phyloP scores from a whole-genome alignment of 768 basidiomycete genomes.

The Russula virescens region DNA sequence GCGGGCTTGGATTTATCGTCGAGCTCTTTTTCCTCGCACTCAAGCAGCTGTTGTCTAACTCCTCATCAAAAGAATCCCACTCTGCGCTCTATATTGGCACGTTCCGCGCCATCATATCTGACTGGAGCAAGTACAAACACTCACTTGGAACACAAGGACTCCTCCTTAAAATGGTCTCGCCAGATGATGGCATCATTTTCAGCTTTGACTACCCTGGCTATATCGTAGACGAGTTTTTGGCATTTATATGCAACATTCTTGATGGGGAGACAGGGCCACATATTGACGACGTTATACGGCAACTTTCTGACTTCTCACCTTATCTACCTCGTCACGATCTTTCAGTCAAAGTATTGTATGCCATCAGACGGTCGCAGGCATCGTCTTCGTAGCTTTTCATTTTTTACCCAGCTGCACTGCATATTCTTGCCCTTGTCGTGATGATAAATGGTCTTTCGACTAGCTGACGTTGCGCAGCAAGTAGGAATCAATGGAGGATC shows the following conservation, averaged over 20 bases:
- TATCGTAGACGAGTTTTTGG: not conserved
- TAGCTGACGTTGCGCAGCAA: no score
- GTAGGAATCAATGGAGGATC: no score
- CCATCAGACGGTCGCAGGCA: no score
- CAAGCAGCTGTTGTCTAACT: not conserved
- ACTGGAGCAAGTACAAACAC: not conserved
- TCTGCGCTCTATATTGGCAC: not conserved
- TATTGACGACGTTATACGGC: not conserved
- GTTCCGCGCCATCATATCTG: not conserved
- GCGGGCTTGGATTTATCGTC: not conserved
- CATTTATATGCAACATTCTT: not conserved
- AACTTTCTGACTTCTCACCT: not conserved
- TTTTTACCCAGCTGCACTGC: no score
- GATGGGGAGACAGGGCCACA: not conserved
- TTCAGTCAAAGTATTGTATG: no score
- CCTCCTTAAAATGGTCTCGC: not conserved
- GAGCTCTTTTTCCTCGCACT: constrained; percentile 2
- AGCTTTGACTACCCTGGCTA: not conserved
- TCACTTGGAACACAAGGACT: constrained; percentile 6
- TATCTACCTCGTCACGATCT: no score
- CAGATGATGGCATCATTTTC: not conserved
- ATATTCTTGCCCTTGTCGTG: no score
- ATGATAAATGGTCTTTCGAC: no score
- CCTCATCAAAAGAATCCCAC: not conserved
- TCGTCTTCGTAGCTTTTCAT: no score